Base-by-base conservation (phyloP, 2,329 filamentous ascomycete genomes). In the Apiospora aurea region DNA sequence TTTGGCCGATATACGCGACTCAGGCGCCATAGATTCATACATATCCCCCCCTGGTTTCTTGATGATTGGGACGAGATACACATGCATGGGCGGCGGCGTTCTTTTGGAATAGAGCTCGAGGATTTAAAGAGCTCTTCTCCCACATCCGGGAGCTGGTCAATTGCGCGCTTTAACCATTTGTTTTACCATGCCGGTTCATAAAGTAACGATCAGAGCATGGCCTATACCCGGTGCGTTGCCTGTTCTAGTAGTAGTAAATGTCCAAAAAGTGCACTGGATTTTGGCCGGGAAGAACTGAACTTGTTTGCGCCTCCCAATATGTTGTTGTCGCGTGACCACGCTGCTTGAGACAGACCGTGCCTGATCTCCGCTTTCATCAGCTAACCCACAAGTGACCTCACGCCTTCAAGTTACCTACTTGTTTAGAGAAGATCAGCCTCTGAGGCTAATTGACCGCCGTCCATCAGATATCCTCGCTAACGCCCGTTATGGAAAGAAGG, bases 71-170 rank as follows among this genome's bases (percentile, higher is more conserved):
- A 47, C 7, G 41, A 29, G 18, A 44, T 26, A 68, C 26, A 64
- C 44, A 61, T 75, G 78, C 79, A 81, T 81, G 75, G 79, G 76
- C 73, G 79, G 76, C 73, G 79, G 79, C 80, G 78, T 81, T 64
- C 57, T 41, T 80, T 70, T 70, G 77, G 77, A 75, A 79, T 74
- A 74, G 76, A 73, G 74, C 76, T 79, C 75, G 47, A 69, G 72
- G 76, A 75, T 29, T 77, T 68, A 64, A 75, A 75, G 76, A 75
- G 73, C 75, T 76, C 78, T 75, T 78, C 75, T 77, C 76, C 64
- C 46, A 43, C 66, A 49, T 18, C 3, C 26, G 75, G 78, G 77
- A 78, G 77, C 76, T 79, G 77, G 78, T 79, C 77, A 78, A 73
- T 68, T n/a, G 34, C 34, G 57, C 34, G 57, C 57, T 57, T 57